phyloP scores from a whole-genome alignment of 805 yeast genomes.

The Kuraishia piskuri region DNA sequence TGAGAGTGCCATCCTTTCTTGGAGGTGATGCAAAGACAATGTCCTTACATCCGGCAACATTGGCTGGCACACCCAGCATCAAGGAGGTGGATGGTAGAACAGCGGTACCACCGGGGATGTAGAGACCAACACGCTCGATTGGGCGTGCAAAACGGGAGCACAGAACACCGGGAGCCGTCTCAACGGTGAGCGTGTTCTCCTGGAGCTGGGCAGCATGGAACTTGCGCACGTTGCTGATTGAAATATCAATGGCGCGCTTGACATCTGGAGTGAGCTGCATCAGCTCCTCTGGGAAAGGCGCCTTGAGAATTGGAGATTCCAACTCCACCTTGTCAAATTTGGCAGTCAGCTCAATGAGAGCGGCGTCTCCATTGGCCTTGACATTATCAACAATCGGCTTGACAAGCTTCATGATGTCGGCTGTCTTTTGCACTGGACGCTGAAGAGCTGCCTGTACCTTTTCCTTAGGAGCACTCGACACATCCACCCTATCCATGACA shows the following conservation, averaged over 20 bases:
- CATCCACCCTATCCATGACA: constrained; percentile 41
- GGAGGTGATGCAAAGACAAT: constrained; percentile 95
- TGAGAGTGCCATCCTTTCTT: constrained; percentile 80
- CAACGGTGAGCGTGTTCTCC: constrained; percentile 65
- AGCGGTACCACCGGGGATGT: constrained; percentile 99
- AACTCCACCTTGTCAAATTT: constrained; percentile 84
- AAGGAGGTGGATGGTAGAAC: constrained; percentile 95
- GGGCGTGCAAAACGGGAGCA: constrained; percentile 96
- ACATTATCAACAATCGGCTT: constrained; percentile 83
- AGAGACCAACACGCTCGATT: constrained; percentile 88
- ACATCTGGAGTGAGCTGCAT: constrained; percentile 69
- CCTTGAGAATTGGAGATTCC: constrained; percentile 62
- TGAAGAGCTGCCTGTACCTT: constrained; percentile 57
- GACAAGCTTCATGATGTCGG: constrained; percentile 88
- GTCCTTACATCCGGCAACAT: constrained; percentile 93
- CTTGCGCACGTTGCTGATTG: constrained; percentile 78
- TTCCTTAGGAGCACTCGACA: constrained; percentile 26
- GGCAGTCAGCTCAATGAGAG: constrained; percentile 80
- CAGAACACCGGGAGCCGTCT: constrained; percentile 87
- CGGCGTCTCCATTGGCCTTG: constrained; percentile 71
- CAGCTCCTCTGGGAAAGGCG: constrained; percentile 78
- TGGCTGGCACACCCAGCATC: constrained; percentile 98
- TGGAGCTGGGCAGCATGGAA: constrained; percentile 94
- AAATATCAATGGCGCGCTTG: constrained; percentile 84
- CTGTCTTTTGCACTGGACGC: constrained; percentile 93